These are phyloP conservation scores for Acanthamoeba royreba DNA, from an alignment of 208 protist genomes.

Conservation along the genomic window DNA sequence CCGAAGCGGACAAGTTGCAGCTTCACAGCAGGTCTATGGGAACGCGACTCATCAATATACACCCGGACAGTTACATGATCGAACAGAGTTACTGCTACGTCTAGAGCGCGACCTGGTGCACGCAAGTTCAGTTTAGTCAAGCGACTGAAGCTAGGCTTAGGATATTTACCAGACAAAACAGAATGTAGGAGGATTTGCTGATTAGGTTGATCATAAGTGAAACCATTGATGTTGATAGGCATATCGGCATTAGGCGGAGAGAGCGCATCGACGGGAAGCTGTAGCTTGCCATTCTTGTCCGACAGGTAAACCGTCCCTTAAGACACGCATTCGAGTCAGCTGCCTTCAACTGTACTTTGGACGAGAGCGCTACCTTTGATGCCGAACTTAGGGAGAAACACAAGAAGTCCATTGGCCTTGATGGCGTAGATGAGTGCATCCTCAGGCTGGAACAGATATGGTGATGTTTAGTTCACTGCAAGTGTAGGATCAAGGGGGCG, in stretches of 20 bases:
- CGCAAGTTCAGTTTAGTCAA: neutral
- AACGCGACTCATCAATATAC: neutral
- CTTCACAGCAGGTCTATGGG: neutral
- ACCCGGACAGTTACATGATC: constrained; percentile 20
- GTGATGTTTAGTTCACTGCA: neutral
- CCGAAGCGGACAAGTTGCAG: constrained; percentile 31
- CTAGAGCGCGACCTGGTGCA: neutral
- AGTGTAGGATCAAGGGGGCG: neutral
- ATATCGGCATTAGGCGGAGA: neutral
- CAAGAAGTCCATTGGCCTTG: constrained; percentile 6
- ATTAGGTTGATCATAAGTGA: neutral
- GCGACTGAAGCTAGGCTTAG: neutral
- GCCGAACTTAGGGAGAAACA: constrained; percentile 14
- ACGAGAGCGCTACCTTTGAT: neutral
- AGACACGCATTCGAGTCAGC: neutral
- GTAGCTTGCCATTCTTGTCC: neutral
- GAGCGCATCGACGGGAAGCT: neutral
- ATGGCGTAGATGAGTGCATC: constrained; percentile 5
- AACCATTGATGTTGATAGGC: neutral
- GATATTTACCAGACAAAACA: neutral
- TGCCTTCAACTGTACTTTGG: neutral
- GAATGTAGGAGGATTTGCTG: neutral
- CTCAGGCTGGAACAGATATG: neutral
- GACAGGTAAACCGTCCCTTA: neutral
- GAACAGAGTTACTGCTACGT: constrained; percentile 1